Conservation (phyloP, 345 rosid species). For the Ceriops zippeliana region DNA sequence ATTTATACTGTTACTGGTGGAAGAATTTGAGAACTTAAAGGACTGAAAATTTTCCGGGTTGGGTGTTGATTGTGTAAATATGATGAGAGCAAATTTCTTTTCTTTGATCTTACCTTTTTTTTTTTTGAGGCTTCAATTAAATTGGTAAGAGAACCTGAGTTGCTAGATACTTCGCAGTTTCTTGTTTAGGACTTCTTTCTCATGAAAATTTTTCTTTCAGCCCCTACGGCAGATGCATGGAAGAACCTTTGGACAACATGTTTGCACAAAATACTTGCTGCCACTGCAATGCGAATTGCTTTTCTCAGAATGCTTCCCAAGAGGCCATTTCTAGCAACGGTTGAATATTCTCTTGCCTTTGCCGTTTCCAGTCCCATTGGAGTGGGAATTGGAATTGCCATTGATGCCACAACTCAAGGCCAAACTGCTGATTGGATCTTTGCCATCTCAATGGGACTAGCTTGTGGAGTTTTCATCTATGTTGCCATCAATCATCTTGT, state of each 20-base stretch:
- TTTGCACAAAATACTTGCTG: conserved; percentile 79
- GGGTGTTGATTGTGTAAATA: no score
- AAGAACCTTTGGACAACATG: conserved; percentile 82
- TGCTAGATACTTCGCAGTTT: background rate
- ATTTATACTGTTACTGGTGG: no score
- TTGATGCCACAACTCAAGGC: conserved; percentile 71
- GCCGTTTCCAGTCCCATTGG: conserved; percentile 74
- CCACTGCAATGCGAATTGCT: conserved; percentile 86
- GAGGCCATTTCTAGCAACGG: conserved; percentile 65
- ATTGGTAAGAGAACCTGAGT: background rate
- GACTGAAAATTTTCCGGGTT: no score
- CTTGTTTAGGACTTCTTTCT: background rate
- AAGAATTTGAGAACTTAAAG: no score
- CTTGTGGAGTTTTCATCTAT: conserved; percentile 80
- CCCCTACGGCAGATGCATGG: conserved; percentile 61
- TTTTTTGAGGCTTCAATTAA: background rate
- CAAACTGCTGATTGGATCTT: conserved; percentile 60
- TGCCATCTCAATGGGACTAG: conserved; percentile 75
- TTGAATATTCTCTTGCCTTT: conserved; percentile 67
- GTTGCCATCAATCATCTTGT: conserved; percentile 86
- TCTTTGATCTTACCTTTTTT: background rate
- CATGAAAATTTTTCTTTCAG: conserved; percentile 24
- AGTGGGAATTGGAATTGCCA: conserved; percentile 78
- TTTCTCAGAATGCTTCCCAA: conserved; percentile 69
- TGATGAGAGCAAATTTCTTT: no score